Conservation (phyloP, 2,329 filamentous ascomycete genomes). For the Samsoniella hepiali region DNA sequence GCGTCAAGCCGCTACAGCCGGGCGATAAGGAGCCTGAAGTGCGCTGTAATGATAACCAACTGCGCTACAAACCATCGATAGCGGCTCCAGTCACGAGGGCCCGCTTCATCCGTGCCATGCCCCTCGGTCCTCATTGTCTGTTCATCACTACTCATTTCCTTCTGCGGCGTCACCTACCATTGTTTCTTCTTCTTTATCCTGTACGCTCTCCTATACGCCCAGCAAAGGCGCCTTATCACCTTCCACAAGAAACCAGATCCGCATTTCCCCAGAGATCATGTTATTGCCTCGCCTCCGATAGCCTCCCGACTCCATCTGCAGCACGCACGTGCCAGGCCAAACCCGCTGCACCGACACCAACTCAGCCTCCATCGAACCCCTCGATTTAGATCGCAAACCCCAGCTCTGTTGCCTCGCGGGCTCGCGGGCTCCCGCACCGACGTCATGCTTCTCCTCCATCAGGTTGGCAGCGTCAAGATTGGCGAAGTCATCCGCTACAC, state of each 20-base stretch:
- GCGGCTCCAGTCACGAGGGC: constrained; percentile 6
- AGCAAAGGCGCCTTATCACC: background rate
- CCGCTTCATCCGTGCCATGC: constrained; percentile 14
- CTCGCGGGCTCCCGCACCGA: background rate
- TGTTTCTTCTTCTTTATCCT: background rate
- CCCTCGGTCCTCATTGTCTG: background rate
- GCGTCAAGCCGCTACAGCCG: background rate
- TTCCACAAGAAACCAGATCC: background rate
- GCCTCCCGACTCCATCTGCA: background rate
- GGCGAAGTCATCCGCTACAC: constrained; percentile 92
- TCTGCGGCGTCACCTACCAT: background rate
- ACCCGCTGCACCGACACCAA: background rate
- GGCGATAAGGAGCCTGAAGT: background rate
- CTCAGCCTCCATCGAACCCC: background rate
- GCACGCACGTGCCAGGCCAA: constrained; percentile 15
- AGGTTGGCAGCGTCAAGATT: constrained; percentile 86
- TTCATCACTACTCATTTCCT: constrained; percentile 4
- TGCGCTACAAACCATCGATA: background rate
- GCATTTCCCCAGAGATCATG: background rate
- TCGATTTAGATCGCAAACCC: background rate
- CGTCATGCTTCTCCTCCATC: constrained; percentile 83
- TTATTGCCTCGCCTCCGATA: constrained; percentile 8
- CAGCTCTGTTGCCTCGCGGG: constrained; percentile 6
- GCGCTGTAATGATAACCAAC: background rate
- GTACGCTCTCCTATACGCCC: background rate